These are phyloP conservation scores for Rhizodiscina lignyota DNA, from an alignment of 495 filamentous ascomycete genomes.

Conservation along the genomic window DNA sequence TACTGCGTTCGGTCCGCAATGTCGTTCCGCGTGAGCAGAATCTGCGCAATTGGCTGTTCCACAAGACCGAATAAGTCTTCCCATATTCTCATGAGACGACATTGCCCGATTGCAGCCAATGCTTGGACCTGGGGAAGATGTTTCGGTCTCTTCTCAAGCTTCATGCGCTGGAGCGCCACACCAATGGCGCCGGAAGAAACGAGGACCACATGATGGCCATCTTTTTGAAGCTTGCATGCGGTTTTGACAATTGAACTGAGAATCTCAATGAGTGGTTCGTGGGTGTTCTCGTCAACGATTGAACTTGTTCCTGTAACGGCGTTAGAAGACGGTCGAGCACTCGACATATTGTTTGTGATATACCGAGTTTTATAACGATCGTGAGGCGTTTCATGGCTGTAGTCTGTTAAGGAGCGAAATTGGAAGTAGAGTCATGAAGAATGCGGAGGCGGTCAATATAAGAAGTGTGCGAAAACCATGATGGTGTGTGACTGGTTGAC, in stretches of 20 bases:
- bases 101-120: conserved; percentile 90
- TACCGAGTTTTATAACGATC: no score
- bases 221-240: conserved; percentile 61
- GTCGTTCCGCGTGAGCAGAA: conserved; percentile 88
- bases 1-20: conserved; percentile 96
- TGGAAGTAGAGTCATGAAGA: conserved; percentile 2
- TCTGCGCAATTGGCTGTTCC: conserved; percentile 79
- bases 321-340: no score
- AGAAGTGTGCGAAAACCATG: neutral
- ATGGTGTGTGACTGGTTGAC: conserved; percentile 24
- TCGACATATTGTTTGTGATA: no score
- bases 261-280: conserved; percentile 87
- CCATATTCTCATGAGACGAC: conserved; percentile 88
- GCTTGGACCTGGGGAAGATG: conserved; percentile 80
- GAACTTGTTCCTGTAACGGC: conserved; percentile 68
- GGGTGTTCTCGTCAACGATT: conserved; percentile 93
- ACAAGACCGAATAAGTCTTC: conserved; percentile 80
- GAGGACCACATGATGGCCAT: conserved; percentile 87
- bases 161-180: conserved; percentile 75
- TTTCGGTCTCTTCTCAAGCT: conserved; percentile 77
- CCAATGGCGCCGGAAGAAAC: conserved; percentile 96
- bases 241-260: conserved; percentile 86
- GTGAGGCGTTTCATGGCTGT: no score
- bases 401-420: neutral
- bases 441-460: no score